Evolutionary conservation across 2,329 filamentous ascomycete species (phyloP).

Genomic region (Cordyceps cicadae): DNA sequence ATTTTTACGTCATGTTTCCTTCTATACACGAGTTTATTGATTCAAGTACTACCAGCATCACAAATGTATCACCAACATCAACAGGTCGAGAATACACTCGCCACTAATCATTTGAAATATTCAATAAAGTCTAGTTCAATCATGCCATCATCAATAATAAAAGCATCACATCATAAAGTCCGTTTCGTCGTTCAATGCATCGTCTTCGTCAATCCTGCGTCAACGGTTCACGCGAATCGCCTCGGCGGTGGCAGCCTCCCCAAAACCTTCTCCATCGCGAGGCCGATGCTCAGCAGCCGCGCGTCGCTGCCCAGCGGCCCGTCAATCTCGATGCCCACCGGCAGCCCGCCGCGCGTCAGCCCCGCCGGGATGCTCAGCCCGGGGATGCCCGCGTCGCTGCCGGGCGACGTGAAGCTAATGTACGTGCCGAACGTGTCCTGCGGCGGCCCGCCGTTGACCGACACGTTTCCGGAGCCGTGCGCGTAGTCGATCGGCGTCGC

Average conservation of each 20-base stretch:
- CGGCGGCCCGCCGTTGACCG: conserved; percentile 15
- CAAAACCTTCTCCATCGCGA: conserved; percentile 13
- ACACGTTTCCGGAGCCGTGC: conserved; percentile 13
- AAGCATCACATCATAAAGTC: not conserved
- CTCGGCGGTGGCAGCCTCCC: conserved; percentile 12
- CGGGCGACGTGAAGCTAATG: conserved; percentile 11
- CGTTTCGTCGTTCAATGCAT: not conserved
- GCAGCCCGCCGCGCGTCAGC: conserved; percentile 8
- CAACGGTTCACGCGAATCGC: not conserved
- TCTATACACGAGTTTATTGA: not conserved
- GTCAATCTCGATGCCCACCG: conserved; percentile 15
- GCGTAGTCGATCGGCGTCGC: conserved; percentile 13
- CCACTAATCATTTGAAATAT: not conserved
- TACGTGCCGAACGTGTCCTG: conserved; percentile 12
- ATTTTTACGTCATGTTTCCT: not conserved
- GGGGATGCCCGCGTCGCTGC: conserved; percentile 15
- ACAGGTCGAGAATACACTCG: not conserved
- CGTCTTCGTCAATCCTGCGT: not conserved
- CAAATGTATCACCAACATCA: not conserved
- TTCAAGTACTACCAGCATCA: not conserved
- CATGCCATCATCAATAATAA: not conserved
- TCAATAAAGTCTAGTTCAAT: not conserved
- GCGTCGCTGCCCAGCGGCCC: conserved; percentile 14
- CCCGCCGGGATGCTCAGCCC: conserved; percentile 14
- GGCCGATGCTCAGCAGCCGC: conserved; percentile 11